Evolutionary conservation across 164 flowering plant species (phyloP), one percentile per base, ranked within the genome.

Genomic region (Sextonia rubra): DNA sequence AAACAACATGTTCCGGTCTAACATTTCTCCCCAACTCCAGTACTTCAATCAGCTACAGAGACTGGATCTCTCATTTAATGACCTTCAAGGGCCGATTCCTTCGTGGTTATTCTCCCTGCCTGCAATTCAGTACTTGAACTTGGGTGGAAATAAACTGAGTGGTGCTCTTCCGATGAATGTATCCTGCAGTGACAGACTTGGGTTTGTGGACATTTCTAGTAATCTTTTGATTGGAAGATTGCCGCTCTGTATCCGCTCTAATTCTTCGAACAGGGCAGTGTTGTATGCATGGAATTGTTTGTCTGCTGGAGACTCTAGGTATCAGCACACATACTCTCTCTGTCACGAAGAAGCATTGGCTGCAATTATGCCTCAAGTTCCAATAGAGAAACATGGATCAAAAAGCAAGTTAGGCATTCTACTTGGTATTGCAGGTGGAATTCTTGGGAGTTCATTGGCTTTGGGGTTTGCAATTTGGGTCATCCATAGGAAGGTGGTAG

Each of bases 341-440:
- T 92, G 98, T 73, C 80, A 83, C 12, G 81, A 82, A 23, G 86
- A 83, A 70, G 97, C 98, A 66, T 70, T 92, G 72, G 97, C 97
- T 60, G 97, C 74, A 63, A 47, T 89, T 30, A 78, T 82, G 79
- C 94, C 94, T 71, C 58, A 52, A 52, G 5, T 52, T 17, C 84
- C 87, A 6, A 30, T n/a, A 11, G 65, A 81, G 72, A 65, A 74
- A 32, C 76, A 27, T 24, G 55, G 75, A n/a, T 68, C 88, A 2
- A 81, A 78, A n/a, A 71, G 74, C 75, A 85, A 82, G 24, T 66
- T 86, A 8, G 89, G 90, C 37, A 64, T 88, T 11, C 56, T 88
- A n/a, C 74, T 89, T 44, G 93, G 85, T 4, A 78, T 91, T 47
- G 74, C 80, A 29, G 97, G 85, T 9, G 91, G 84, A 12, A 70